Base-by-base conservation (phyloP, 2,329 filamentous ascomycete genomes). In the Metarhizium anisopliae region DNA sequence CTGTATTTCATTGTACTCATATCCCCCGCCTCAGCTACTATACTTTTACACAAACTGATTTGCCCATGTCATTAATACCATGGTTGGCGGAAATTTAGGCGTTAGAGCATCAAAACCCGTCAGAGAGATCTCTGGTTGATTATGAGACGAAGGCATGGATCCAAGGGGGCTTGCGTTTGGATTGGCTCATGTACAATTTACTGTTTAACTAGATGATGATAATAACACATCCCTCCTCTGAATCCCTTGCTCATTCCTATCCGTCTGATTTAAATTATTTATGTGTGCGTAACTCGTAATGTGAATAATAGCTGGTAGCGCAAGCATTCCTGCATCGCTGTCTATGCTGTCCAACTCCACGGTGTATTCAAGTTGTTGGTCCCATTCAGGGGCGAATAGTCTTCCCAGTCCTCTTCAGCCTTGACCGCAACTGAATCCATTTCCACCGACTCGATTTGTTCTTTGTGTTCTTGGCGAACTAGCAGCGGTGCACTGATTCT, bases 151-250 rank as follows among this genome's bases (percentile, higher is more conserved):
- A 68, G 69, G 68, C 61, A 68, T 68, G 70, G 70, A 74, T 68
- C 68, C 68, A 66, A 67, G 65, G 69, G 67, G 68, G 71, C 69
- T 67, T 65, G 43, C 67, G 70, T 67, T 71, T 70, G 67, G 70
- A 70, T 73, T 60, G 60, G 60, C 55, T 53, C 47, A 55, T 56
- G 57, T 60, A 54, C 47, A 51, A 56, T 49, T 72, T 63, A 68
- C 71, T 69, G 67, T 68, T 62, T 62, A 67, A 66, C 62, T 76
- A 76, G 70, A 73, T 70, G 67, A 74, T 79, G 67, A 74, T 79
- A 81, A 81, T 79, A 72, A 71, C 71, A 77, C 72, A 76, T 82
- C 80, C 76, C 79, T 78, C 74, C 79, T 82, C 79, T 55, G 40
- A 20, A 55, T 50, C 47, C 47, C n/a, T 55, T 55, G 45, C 10